Conservation (phyloP, 2,329 filamentous ascomycete species). For the Talaromyces pinophilus region DNA sequence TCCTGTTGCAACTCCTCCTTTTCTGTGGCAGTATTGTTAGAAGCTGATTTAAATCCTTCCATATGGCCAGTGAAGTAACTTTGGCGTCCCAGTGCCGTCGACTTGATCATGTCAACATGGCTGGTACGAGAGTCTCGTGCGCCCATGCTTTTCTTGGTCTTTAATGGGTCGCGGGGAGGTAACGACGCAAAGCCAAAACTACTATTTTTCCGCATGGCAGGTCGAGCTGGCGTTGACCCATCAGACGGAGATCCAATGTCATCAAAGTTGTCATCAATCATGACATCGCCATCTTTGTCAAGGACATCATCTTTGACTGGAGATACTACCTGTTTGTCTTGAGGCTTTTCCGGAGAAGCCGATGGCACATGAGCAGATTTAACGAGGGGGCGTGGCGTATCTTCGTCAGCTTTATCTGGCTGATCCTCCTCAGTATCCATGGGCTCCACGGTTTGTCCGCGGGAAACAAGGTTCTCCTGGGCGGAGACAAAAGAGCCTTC, state of each 20-base stretch:
- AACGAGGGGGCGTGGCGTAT: slow-evolving; percentile 23
- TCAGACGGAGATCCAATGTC: slow-evolving; percentile 53
- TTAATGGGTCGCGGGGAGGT: slow-evolving; percentile 84
- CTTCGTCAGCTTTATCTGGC: slow-evolving; percentile 26
- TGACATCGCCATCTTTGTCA: slow-evolving; percentile 32
- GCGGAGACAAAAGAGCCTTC: slow-evolving; percentile 53
- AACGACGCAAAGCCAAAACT: slow-evolving; percentile 93
- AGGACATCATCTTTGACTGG: slow-evolving; percentile 26
- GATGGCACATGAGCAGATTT: slow-evolving; percentile 22
- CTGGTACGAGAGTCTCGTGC: slow-evolving; percentile 72
- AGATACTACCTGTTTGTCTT: slow-evolving; percentile 23
- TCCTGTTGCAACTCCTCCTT: slow-evolving; percentile 44
- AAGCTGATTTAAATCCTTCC: slow-evolving; percentile 55
- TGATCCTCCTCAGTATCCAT: slow-evolving; percentile 35
- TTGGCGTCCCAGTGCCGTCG: slow-evolving; percentile 53
- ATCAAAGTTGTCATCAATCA: slow-evolving; percentile 43
- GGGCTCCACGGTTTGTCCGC: slow-evolving; percentile 42
- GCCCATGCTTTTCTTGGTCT: slow-evolving; percentile 79
- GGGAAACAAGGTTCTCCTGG: slow-evolving; percentile 39
- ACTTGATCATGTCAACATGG: slow-evolving; percentile 66
- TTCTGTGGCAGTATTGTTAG: slow-evolving; percentile 33
- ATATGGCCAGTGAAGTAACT: slow-evolving; percentile 75
- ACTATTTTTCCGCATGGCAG: slow-evolving; percentile 77
- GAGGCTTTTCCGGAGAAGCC: slow-evolving; percentile 25
- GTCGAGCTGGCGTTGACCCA: slow-evolving; percentile 55